Conservation (phyloP, 192 early-diverging fungal species). For the Backusella morwellensis region DNA sequence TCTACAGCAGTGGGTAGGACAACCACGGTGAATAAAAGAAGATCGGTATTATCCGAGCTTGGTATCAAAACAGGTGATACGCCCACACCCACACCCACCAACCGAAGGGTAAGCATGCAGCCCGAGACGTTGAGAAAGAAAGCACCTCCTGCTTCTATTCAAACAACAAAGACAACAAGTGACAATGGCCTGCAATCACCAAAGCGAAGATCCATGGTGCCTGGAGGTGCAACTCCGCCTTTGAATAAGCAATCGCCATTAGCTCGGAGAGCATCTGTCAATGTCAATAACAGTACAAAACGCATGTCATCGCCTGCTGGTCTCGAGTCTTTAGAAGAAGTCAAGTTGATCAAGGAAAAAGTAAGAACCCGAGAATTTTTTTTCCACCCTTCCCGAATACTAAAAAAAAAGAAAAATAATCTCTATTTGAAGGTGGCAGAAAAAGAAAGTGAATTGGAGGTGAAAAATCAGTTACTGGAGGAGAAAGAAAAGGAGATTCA, state of each 20-base stretch:
- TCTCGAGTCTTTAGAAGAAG: slow-evolving; percentile 4
- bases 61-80: neutral
- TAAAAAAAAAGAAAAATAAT: too few species aligned
- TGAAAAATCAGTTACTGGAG: neutral
- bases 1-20: neutral
- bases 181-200: neutral
- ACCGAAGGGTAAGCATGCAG: neutral
- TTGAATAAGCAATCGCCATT: neutral
- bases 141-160: neutral
- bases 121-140: neutral
- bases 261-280: neutral
- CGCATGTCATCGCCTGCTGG: neutral
- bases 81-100: neutral
- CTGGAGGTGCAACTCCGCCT: neutral
- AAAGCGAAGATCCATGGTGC: slow-evolving; percentile 9
- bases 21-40: neutral
- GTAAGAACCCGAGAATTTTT: neutral
- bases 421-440: neutral
- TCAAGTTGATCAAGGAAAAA: neutral
- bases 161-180: neutral
- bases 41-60: neutral
- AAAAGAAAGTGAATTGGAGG: neutral
- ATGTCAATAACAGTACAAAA: neutral
- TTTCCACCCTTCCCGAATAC: too few species aligned
- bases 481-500: slow-evolving; percentile 14